Percentiles rank a stretch among this genome's conserved stretches.
These are phyloP conservation scores for Ceratocystis lukuohia DNA, from an alignment of 2,329 filamentous ascomycete species.

Conservation along the genomic window DNA sequence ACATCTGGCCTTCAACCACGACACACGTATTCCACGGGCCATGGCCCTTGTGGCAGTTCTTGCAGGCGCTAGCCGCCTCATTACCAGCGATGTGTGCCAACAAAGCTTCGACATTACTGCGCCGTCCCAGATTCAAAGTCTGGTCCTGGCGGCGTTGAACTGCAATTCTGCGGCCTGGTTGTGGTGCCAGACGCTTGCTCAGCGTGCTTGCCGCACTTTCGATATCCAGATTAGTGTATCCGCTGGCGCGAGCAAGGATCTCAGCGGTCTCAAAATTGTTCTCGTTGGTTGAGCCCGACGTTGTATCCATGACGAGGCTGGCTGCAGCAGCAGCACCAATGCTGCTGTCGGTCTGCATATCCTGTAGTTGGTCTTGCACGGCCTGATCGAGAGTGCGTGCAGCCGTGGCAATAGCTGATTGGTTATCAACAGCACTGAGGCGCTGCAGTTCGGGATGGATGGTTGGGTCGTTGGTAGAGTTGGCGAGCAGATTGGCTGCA, in stretches of 20 bases:
- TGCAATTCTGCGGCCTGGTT: slow-evolving; percentile 37
- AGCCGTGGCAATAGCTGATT: neutral
- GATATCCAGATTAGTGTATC: slow-evolving; percentile 35
- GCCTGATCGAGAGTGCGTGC: slow-evolving; percentile 19
- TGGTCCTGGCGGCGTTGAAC: slow-evolving; percentile 42
- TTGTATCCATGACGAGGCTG: slow-evolving; percentile 14
- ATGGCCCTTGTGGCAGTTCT: slow-evolving; percentile 47
- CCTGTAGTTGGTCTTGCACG: slow-evolving; percentile 21
- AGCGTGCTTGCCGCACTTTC: slow-evolving; percentile 35
- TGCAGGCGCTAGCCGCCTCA: slow-evolving; percentile 37
- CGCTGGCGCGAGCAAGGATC: slow-evolving; percentile 34
- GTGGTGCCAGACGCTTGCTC: slow-evolving; percentile 39
- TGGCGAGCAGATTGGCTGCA: slow-evolving; percentile 26
- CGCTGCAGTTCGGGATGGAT: slow-evolving; percentile 24
- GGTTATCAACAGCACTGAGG: slow-evolving; percentile 20
- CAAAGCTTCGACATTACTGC: slow-evolving; percentile 47
- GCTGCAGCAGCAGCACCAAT: slow-evolving; percentile 14
- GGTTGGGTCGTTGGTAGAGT: slow-evolving; percentile 23
- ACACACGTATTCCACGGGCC: slow-evolving; percentile 47
- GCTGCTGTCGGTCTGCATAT: slow-evolving; percentile 20
- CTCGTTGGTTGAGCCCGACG: slow-evolving; percentile 8
- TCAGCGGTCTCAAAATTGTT: slow-evolving; percentile 30
- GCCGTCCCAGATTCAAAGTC: slow-evolving; percentile 40
- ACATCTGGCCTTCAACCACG: slow-evolving; percentile 47
- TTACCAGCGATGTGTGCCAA: slow-evolving; percentile 44